Evolutionary conservation across 2,329 filamentous ascomycete species (phyloP).

Genomic region (Trichophyton equinum): DNA sequence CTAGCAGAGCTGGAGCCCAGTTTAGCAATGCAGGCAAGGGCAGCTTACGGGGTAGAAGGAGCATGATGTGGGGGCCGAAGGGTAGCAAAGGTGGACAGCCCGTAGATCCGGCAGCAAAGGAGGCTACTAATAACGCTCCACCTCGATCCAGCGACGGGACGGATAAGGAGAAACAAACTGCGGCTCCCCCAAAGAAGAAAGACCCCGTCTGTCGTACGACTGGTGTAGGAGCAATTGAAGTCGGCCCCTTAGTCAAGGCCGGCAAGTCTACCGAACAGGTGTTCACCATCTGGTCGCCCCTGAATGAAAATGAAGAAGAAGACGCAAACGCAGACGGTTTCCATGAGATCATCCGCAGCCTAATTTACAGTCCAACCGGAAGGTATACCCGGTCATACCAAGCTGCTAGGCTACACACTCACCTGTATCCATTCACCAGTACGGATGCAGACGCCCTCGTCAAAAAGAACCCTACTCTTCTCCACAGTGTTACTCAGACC

Average conservation of each 20-base stretch:
- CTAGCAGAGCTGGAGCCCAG: constrained; percentile 18
- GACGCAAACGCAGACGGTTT: constrained; percentile 53
- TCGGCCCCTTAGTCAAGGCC: constrained; percentile 63
- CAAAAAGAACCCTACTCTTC: constrained; percentile 72
- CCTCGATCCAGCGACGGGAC: constrained; percentile 22
- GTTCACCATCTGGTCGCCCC: constrained; percentile 62
- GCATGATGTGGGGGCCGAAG: constrained; percentile 34
- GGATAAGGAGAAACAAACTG: constrained; percentile 19
- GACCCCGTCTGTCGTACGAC: constrained; percentile 50
- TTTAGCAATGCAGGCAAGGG: constrained; percentile 25
- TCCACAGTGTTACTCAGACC: constrained; percentile 69
- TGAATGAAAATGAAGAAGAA: constrained; percentile 43
- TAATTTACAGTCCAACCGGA: constrained; percentile 62
- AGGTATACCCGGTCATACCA: constrained; percentile 60
- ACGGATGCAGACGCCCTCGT: constrained; percentile 69
- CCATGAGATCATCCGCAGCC: constrained; percentile 57
- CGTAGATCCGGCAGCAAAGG: constrained; percentile 21
- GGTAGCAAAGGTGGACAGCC: constrained; percentile 19
- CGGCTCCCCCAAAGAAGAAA: constrained; percentile 23
- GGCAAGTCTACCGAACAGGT: constrained; percentile 61
- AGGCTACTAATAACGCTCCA: constrained; percentile 16
- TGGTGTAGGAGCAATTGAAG: constrained; percentile 63
- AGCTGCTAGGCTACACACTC: constrained; percentile 66
- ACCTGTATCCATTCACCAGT: constrained; percentile 64
- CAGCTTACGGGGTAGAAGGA: constrained; percentile 30